Evolutionary conservation across 495 filamentous ascomycete species (phyloP), one percentile per base, ranked within the genome.

Genomic region (Lineolata rhizophorae): DNA sequence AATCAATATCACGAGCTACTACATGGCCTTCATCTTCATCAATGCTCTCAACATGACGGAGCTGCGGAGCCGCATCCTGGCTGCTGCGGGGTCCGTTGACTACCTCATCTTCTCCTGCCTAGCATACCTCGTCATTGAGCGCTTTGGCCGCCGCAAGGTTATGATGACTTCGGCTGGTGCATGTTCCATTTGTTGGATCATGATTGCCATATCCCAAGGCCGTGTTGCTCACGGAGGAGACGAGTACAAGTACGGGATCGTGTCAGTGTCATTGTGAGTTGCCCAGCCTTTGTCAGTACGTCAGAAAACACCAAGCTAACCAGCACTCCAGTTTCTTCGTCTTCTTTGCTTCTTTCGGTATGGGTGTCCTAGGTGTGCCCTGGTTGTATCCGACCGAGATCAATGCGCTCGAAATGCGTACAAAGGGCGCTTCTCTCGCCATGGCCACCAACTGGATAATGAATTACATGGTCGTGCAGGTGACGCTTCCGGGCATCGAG

Each of bases 41-140:
- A 45, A 47, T 35, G 34, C 36, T 5, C 35, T 50, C 11, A 39
- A 40, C 13, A 47, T 50, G 22, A 42, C 44, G 15, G 34, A 36
- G 24, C 21, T 45, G 6, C 38, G 47, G 12, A 14, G 31, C 10
- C 38, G 46, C 4, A 44, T 50, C 31, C 27, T 50, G 2, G 44
- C 41, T 8, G 46, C 48, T 3, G 45, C 43, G 15, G 46, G 44
- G 3, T 37, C 30, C 6, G 44, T 49, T 20, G 46, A 49, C 36
- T 51, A 51, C 30, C 42, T 50, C 17, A 35, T 49, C 28, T 51
- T 51, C 30, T 37, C 43, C 2, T 48, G 39, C 22, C 26, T 51
- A 22, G 45, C 45, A 0, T 48, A 50, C 38, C 47, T 49, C 30
- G 41, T 51, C 35, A 49, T 51, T 22, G 48, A 49, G 22, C 28